Conservation (phyloP, 2,329 filamentous ascomycete genomes). For the Exophiala oligosperma region DNA sequence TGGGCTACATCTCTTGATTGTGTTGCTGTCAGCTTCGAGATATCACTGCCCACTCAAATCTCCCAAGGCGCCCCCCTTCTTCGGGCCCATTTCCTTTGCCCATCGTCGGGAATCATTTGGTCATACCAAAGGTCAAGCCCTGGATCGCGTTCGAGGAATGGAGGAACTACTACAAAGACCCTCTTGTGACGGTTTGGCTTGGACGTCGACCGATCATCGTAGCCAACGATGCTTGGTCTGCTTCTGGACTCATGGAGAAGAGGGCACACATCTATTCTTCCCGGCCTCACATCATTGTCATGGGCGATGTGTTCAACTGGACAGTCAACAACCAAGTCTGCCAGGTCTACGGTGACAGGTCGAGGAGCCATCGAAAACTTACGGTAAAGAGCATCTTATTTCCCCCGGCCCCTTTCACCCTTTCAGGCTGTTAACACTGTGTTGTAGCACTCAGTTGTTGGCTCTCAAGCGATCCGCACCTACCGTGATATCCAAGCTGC, state of each 20-base stretch:
- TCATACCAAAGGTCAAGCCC: slow-evolving; percentile 54
- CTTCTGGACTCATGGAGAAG: slow-evolving; percentile 33
- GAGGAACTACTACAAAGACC: slow-evolving; percentile 49
- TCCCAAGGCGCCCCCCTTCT: slow-evolving; percentile 37
- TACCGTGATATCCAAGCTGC: slow-evolving; percentile 57
- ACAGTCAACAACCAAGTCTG: slow-evolving; percentile 47
- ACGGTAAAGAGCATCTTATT: slow-evolving; percentile 32
- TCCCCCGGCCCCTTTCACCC: no score
- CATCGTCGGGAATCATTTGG: slow-evolving; percentile 57
- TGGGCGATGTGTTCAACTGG: slow-evolving; percentile 32
- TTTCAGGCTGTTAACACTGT: no score
- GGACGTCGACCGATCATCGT: slow-evolving; percentile 29
- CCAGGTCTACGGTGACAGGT: slow-evolving; percentile 39
- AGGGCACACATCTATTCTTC: slow-evolving; percentile 33
- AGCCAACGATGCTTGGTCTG: neutral
- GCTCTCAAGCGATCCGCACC: slow-evolving; percentile 55
- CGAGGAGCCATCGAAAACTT: slow-evolving; percentile 47
- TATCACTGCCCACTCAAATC: no score
- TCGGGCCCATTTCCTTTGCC: slow-evolving; percentile 56
- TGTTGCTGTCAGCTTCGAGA: neutral
- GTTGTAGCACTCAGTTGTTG: slow-evolving; percentile 47
- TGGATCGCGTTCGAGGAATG: slow-evolving; percentile 59
- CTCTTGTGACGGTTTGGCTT: slow-evolving; percentile 58
- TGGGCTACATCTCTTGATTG: slow-evolving; percentile 4
- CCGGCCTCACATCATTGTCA: slow-evolving; percentile 30